Evolutionary conservation across 805 yeast species (phyloP).

Genomic region (Saturnispora besseyi): DNA sequence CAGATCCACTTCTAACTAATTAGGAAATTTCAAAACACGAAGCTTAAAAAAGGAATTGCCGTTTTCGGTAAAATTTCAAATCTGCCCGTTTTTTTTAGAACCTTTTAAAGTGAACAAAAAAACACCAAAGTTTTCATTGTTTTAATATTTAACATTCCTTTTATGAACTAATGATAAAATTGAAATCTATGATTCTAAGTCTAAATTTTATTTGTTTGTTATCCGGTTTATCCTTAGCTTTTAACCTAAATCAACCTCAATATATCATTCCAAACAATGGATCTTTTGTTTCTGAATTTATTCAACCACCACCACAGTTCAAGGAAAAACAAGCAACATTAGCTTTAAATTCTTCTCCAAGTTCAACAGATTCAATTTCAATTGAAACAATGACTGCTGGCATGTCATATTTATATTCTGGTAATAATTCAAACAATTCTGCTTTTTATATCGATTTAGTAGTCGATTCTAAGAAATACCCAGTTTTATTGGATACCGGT

Average conservation of each 20-base stretch:
- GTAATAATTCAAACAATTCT: slow-evolving; percentile 15
- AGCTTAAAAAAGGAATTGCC: neutral
- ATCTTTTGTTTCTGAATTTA: slow-evolving; percentile 3
- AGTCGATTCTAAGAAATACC: slow-evolving; percentile 34
- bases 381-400: slow-evolving; percentile 18
- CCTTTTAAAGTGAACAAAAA: neutral
- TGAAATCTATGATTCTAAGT: neutral
- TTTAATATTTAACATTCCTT: neutral
- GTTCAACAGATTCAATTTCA: slow-evolving; percentile 4
- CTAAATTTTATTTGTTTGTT: neutral
- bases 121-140: neutral
- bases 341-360: neutral
- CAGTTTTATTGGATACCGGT: slow-evolving; percentile 55
- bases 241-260: slow-evolving; percentile 3
- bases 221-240: neutral
- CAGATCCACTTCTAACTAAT: neutral
- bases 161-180: neutral
- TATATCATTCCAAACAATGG: neutral
- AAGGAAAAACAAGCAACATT: slow-evolving; percentile 1
- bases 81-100: slow-evolving; percentile 2
- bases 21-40: slow-evolving; percentile 2
- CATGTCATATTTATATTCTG: slow-evolving; percentile 21
- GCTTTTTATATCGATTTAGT: slow-evolving; percentile 35
- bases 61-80: neutral
- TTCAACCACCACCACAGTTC: slow-evolving; percentile 1